Evolutionary conservation across 75 land plant species (phyloP), one percentile per base, ranked within the genome.

Genomic region (Selaginella moellendorffii): DNA sequence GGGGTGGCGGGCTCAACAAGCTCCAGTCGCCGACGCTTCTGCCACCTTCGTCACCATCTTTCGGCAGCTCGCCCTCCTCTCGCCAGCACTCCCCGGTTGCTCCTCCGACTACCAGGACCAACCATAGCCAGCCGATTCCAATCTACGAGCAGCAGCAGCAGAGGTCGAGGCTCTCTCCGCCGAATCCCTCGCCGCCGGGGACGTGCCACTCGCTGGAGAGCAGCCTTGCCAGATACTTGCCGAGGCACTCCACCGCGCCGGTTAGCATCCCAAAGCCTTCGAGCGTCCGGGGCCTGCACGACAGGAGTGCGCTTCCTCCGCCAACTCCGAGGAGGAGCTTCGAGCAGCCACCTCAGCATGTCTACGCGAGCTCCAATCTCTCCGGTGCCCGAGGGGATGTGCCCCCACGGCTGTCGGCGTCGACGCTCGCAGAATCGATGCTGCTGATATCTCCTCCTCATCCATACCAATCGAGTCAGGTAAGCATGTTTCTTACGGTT

Each of bases 201-300:
- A n/a, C n/a, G n/a, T 36, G 10, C 5, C 46, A 36, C 14, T 36
- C 46, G 21, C 59, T 21, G 59, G 59, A 56, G 24, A 56, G 24
- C 24, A 56, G 24, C 59, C 19, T 24, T 5, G n/a, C 8, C 2
- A 8, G 5, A 9, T 5, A 19, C 5, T 2, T 19, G 19, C 8
- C 9, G 24, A 65, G 72, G n/a, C 65, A 76, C 24, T 79, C 77
- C 61, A 80, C 81, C 72, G 78, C 82, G 2, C 96, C 96, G 28
- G 83, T 89, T 1, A 78, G 74, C 61, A 89, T 85, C 27, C 96
- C 90, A 24, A 65, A 65, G 42, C 80, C 83, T 29, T 54, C 71
- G 28, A 46, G n/a, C 8, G 2, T 9, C 73, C 76, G 54, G 78
- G n/a, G n/a, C n/a, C n/a, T n/a, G n/a, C n/a, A n/a, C n/a, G n/a